phyloP scores from a whole-genome alignment of 2,329 filamentous ascomycete genomes.

The Eutypa lata region DNA sequence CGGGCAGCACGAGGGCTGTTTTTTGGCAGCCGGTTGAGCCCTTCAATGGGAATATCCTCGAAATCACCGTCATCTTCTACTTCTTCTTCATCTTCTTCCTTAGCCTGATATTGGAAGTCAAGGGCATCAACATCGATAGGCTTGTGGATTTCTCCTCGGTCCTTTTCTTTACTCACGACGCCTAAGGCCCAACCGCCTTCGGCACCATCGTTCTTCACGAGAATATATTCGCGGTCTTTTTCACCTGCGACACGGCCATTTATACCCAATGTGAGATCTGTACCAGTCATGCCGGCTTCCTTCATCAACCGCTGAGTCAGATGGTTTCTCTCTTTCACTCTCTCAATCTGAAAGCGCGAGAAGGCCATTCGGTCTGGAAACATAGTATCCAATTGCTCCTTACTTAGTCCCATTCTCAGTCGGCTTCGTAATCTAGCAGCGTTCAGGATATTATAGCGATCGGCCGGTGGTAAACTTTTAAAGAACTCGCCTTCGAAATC shows the following conservation, averaged over 20 bases:
- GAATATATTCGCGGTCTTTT: conserved; percentile 86
- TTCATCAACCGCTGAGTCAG: conserved; percentile 94
- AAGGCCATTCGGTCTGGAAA: conserved; percentile 98
- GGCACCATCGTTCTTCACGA: conserved; percentile 92
- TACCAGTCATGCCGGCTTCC: conserved; percentile 82
- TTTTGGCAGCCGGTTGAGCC: conserved; percentile 79
- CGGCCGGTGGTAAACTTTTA: conserved; percentile 79
- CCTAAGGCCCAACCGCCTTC: conserved; percentile 96
- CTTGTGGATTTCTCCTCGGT: conserved; percentile 75
- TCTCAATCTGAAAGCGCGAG: conserved; percentile 91
- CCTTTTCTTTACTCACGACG: conserved; percentile 82
- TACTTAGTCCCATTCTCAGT: conserved; percentile 91
- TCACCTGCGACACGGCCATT: conserved; percentile 75
- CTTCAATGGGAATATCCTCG: conserved; percentile 89
- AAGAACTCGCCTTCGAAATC: conserved; percentile 98
- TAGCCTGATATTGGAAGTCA: conserved; percentile 53
- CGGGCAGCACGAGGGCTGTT: conserved; percentile 27
- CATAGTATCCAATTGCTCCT: conserved; percentile 94
- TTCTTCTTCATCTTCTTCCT: conserved; percentile 56
- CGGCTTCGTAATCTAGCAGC: conserved; percentile 84
- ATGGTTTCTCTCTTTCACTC: conserved; percentile 88
- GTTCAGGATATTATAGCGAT: conserved; percentile 96
- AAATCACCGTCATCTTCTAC: conserved; percentile 72
- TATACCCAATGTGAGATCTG: conserved; percentile 66
- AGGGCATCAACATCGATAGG: conserved; percentile 86